Conservation (phyloP, 805 yeast genomes). For the Ogataea philodendri region DNA sequence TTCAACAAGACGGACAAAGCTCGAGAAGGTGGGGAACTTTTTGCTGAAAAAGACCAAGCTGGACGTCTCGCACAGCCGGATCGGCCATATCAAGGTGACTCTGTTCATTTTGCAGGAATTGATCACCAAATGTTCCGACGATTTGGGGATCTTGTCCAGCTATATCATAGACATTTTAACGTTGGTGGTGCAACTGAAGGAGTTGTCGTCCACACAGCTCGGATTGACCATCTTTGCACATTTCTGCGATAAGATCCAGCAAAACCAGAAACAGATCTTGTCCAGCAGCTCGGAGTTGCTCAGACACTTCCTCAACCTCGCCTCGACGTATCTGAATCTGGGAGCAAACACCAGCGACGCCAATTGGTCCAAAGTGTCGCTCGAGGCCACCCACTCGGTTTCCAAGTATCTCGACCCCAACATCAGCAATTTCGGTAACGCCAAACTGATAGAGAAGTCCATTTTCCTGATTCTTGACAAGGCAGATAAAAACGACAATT, state of each 20-base stretch:
- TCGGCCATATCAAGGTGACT: conserved; percentile 84
- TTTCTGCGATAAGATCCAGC: conserved; percentile 28
- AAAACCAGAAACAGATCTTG: conserved; percentile 33
- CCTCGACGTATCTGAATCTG: conserved; percentile 24
- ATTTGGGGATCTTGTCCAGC: conserved; percentile 77
- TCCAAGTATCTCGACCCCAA: conserved; percentile 30
- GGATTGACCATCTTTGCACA: conserved; percentile 36
- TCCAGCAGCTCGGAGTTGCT: conserved; percentile 47
- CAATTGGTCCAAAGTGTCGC: conserved; percentile 47
- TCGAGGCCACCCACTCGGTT: conserved; percentile 40
- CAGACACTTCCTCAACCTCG: conserved; percentile 36
- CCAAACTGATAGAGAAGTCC: conserved; percentile 29
- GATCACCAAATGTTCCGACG: conserved; percentile 74
- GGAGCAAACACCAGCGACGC: conserved; percentile 17
- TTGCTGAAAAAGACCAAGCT: conserved; percentile 56
- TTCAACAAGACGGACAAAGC: conserved; percentile 80
- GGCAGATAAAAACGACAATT: conserved; percentile 24
- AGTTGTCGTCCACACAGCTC: conserved; percentile 55
- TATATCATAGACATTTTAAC: conserved; percentile 61
- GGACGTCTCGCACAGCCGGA: conserved; percentile 59
- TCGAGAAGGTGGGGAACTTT: conserved; percentile 80
- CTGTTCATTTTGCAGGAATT: conserved; percentile 66
- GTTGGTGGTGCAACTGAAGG: conserved; percentile 52
- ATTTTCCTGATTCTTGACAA: conserved; percentile 41
- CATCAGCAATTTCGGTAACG: conserved; percentile 17